Base-by-base conservation (phyloP, 2,329 filamentous ascomycete species). In the Colletotrichum tabaci region DNA sequence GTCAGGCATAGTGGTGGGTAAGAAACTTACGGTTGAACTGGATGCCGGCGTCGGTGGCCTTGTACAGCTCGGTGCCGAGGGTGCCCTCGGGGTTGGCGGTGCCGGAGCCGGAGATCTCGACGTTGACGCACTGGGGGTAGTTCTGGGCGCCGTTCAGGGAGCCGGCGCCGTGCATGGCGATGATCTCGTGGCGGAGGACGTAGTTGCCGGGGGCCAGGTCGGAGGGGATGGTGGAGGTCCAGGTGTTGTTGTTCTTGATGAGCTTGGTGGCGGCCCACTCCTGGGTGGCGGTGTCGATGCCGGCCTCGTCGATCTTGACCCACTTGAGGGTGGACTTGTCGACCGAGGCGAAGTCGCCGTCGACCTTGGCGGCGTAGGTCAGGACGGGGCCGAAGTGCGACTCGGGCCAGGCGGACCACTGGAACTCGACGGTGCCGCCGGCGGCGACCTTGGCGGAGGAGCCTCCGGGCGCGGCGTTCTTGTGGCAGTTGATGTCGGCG, bases 231-330 rank as follows among this genome's bases (percentile, higher is more conserved):
- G 79, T 79, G 42, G 81, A 71, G 3, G 77, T 76, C 78, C 79
- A 80, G 15, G 74, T 76, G 72, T 78, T 80, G 40, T 74, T 72
- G 83, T 80, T 78, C 53, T 79, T 75, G 74, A 87, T 84, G 68
- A 89, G 79, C 0, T 85, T 77, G 67, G 79, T 78, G 4, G 81
- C 74, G 1, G 78, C 79, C 83, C 83, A 84, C 13, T 67, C 72
- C 26, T 79, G 66, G 74, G 56, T 78, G 56, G 80, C 82, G 72
- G 82, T 77, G 71, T 87, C 81, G 74, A 89, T 84, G 68, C 90
- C 91, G 44, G 79, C 83, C 67, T 85, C 85, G 49, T 87, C 85
- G 70, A 92, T 91, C 85, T 93, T 93, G 86, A 91, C 89, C 80
- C 87, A 92, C 74, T 87, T 80, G 40, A 92, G 84, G 6, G 81